These are phyloP conservation scores for Kingdonia uniflora DNA, from an alignment of 164 flowering plant genomes.

Conservation along the genomic window DNA sequence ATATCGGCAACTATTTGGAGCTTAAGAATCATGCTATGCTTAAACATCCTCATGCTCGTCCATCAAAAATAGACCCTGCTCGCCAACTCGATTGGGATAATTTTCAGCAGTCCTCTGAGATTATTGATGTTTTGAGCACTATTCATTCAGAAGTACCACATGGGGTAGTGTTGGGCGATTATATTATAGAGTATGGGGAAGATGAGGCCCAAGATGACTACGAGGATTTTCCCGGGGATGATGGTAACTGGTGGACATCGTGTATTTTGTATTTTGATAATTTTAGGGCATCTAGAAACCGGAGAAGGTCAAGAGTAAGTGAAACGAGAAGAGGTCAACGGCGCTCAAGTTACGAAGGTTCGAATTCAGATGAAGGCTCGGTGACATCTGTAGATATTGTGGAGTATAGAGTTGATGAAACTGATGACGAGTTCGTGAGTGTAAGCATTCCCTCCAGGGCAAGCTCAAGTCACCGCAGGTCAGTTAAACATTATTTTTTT, in stretches of 20 bases:
- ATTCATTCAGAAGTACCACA: constrained; percentile 88
- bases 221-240: constrained; percentile 23
- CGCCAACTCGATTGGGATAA: constrained; percentile 92
- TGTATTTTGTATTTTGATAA: constrained; percentile 88
- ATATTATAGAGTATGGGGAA: constrained; percentile 92
- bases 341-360: constrained; percentile 45
- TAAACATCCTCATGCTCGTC: constrained; percentile 79
- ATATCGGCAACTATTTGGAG: constrained; percentile 56
- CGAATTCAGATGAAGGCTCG: constrained; percentile 82
- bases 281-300: constrained; percentile 68
- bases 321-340: constrained; percentile 35
- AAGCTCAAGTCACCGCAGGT: constrained; percentile 64
- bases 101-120: constrained; percentile 90
- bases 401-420: constrained; percentile 60
- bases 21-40: constrained; percentile 61
- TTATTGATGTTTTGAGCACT: constrained; percentile 86
- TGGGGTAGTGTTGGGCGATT: constrained; percentile 92
- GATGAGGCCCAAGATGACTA: constrained; percentile 70
- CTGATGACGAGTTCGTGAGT: constrained; percentile 50
- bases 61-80: constrained; percentile 89
- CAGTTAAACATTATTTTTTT: constrained; percentile 6
- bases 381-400: constrained; percentile 56
- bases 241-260: constrained; percentile 81
- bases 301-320: constrained; percentile 61
- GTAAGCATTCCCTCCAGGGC: constrained; percentile 30